Base-by-base conservation (phyloP, 805 yeast species). In the Candida chauliodis region DNA sequence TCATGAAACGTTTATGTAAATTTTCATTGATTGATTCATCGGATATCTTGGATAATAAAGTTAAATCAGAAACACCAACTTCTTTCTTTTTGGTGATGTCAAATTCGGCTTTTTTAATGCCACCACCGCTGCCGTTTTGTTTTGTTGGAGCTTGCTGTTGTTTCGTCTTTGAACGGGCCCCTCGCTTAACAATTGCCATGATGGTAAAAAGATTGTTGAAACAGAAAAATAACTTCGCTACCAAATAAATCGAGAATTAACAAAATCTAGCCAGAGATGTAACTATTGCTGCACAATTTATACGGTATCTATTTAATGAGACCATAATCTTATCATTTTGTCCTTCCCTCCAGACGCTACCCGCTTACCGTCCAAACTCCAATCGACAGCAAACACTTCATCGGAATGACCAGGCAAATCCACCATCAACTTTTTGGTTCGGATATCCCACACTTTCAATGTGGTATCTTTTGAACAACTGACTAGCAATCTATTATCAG, bases 321-420 rank as follows among this genome's bases (percentile, higher is more conserved):
- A 78, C 99, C 99, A 93, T 42, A 93, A 67, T 53, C 97, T 75
- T 17, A 93, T 89, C 73, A 84, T 84, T 60, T 90, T 93, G 59
- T 93, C 99, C 56, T 89, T 90, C 37, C 99, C 98, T 15, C 98
- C 99, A 58, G 96, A 86, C n/a, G 91, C 95, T 9, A 93, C 98
- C 48, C 82, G 73, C 47, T 76, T 77, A 32, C 99, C 99, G 58
- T 93, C 99, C 40, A 84, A 79, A 67, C 96, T 86, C 99, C 99
- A 93, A 53, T 93, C 99, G 3, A 93, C 96, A 0, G 97, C 95
- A 57, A 78, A 93, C 1, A 93, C 96, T 63, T 93, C 99, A 55
- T 93, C 99, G 11, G 81, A 69, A 56, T 93, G 99, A 1, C 99
- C 99, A 0, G 99, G 99, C 42, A 93, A 73, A 61, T 93, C 99